Evolutionary conservation across 2,329 filamentous ascomycete species (phyloP), one percentile per base, ranked within the genome.

Genomic region (Exophiala dermatitidis): DNA sequence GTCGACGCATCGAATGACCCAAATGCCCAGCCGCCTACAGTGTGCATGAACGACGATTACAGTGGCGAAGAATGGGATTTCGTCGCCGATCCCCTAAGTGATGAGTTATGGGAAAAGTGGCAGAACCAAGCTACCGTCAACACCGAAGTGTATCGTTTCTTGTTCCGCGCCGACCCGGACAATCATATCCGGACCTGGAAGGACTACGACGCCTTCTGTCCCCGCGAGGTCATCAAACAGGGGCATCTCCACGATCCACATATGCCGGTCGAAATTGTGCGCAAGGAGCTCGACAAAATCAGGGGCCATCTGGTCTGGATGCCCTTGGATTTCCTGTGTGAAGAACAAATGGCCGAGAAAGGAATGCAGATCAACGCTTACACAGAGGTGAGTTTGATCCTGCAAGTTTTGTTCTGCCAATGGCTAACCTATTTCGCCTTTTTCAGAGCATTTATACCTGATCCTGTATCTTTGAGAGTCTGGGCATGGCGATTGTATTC

Each of bases 221-320:
- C 88, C 79, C 52, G 71, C 32, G 80, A 81, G 46, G 81, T 84
- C 3, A 79, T 86, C 57, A 93, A 88, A 69, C 74, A 89, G 2
- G 91, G 93, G 0, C 93, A 97, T 70, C 77, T 97, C 54, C 95
- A 87, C 64, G 89, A 94, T 67, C 81, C 81, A 54, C 88, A 85
- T 69, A 78, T 86, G 68, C 85, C 86, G 0, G 79, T 83, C 0
- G 76, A 83, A 28, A 84, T 94, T 51, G 82, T 93, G 4, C 79
- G 87, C 10, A 69, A 77, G 60, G 89, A 91, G 68, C 74, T 97
- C 46, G 83, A 89, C 63, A 77, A 85, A 65, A 82, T 97, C 61
- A 84, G 83, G 71, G 91, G 91, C 0, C 91, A 97, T 73, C 69
- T 97, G 38, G 91, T 97, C 4, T 94, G 88, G 88, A 91, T 95